Percentiles rank a stretch among this genome's conserved stretches.
These are phyloP conservation scores for Suaeda aralocaspica DNA, from an alignment of 148 eudicot genomes.

Conservation along the genomic window DNA sequence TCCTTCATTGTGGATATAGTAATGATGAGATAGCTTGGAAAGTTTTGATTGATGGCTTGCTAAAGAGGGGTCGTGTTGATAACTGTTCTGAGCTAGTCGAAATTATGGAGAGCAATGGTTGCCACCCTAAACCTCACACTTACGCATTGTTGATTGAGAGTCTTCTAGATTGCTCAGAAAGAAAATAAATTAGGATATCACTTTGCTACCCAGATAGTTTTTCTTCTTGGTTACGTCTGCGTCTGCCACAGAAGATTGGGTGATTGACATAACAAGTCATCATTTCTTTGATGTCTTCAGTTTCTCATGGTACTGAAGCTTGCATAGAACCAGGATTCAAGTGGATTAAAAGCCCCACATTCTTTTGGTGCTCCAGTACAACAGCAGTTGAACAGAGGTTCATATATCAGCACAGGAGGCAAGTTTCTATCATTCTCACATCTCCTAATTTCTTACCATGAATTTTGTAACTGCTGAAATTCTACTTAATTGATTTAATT, in stretches of 20 bases:
- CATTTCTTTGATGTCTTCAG: conserved; percentile 7
- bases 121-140: conserved; percentile 50
- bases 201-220: not conserved
- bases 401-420: not conserved
- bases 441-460: not conserved
- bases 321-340: not conserved
- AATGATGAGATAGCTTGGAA: conserved; percentile 87
- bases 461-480: not conserved
- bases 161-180: conserved; percentile 31
- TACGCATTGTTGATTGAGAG: conserved; percentile 49
- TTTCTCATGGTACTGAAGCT: conserved; percentile 3
- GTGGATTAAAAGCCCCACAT: not conserved
- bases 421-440: not conserved
- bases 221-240: not conserved
- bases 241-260: not conserved
- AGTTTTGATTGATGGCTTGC: conserved; percentile 66
- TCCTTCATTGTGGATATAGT: conserved; percentile 58
- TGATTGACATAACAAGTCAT: not conserved
- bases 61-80: conserved; percentile 50
- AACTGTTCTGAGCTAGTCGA: conserved; percentile 53
- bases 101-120: conserved; percentile 61
- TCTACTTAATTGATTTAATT: not conserved
- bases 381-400: not conserved
- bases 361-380: not conserved
- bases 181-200: conserved; percentile 8